Evolutionary conservation across 2,329 filamentous ascomycete genomes (phyloP), one percentile per base, ranked within the genome.

Genomic region (Zasmidium angulare): DNA sequence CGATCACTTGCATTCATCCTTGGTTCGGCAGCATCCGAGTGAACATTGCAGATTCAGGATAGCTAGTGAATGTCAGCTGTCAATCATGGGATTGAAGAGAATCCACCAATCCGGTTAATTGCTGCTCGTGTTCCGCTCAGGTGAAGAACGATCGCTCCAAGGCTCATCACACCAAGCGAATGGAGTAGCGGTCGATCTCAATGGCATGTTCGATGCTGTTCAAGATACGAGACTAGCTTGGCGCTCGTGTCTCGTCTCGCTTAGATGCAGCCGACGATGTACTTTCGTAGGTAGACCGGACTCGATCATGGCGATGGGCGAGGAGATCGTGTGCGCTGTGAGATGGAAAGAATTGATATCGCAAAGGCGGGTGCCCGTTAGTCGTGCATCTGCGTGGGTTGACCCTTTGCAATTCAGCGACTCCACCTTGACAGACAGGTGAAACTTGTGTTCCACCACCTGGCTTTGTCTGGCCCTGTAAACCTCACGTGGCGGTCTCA

Each of bases 221-320:
- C 26, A 29, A 29, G 26, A 43, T 43, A 43, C 36, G 36, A 43
- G 36, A 4, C 11, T 43, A 7, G n/a, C 36, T 43, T 17, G 36
- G 36, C 36, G 36, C 11, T 4, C 11, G 2, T 10, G 11, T 52
- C 50, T 2, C n/a, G 6, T 19, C 21, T 52, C 50, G 50, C 50
- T 52, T 52, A 52, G 7, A 12, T 52, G 50, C 26, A 52, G 50
- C 50, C 26, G 50, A 52, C 21, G 50, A 36, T 24, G 9, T 14
- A 29, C 23, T 6, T 50, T 29, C 23, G 11, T 29, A 22, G 23
- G 11, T 29, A 22, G 23, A 10, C 48, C n/a, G 48, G 3, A 50
- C 2, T 24, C n/a, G 17, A 19, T 24, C n/a, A 10, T 29, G 22
- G 48, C 26, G 22, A 50, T 26, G 21, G 6, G 26, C 48, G 49